Evolutionary conservation across 2,329 filamentous ascomycete species (phyloP).

Genomic region (Fusarium succisae): DNA sequence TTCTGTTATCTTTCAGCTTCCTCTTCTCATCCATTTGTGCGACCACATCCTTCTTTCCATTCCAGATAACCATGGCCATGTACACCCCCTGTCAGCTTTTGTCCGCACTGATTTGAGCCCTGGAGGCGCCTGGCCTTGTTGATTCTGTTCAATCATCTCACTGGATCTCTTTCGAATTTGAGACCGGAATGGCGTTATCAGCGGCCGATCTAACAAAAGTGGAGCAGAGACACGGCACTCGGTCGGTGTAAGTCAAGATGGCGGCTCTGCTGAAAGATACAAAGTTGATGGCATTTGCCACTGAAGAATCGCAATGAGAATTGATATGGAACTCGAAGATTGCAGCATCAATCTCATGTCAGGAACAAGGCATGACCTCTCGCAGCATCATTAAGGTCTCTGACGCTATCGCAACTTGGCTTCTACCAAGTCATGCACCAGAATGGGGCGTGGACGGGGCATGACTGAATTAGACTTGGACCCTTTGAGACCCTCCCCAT

Average conservation of each 20-base stretch:
- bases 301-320: constrained; percentile 5
- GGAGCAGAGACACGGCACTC: constrained; percentile 37
- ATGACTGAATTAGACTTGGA: constrained; percentile 5
- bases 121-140: constrained; percentile 1
- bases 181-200: constrained; percentile 42
- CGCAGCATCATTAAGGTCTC: constrained; percentile 1
- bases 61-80: neutral
- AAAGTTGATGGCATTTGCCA: constrained; percentile 29
- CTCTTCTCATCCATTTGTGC: neutral
- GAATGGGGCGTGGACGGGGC: constrained; percentile 31
- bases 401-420: constrained; percentile 10
- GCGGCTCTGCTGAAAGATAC: constrained; percentile 27
- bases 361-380: neutral
- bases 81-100: neutral
- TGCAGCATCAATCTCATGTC: neutral
- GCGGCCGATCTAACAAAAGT: constrained; percentile 40
- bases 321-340: neutral
- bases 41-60: neutral
- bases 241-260: constrained; percentile 19
- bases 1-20: neutral
- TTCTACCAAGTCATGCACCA: constrained; percentile 25
- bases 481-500: constrained; percentile 18
- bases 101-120: constrained; percentile 29
- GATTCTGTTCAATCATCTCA: constrained; percentile 26
- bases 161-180: constrained; percentile 38